phyloP scores from a whole-genome alignment of 2,329 filamentous ascomycete genomes.

The Colletotrichum sp. region DNA sequence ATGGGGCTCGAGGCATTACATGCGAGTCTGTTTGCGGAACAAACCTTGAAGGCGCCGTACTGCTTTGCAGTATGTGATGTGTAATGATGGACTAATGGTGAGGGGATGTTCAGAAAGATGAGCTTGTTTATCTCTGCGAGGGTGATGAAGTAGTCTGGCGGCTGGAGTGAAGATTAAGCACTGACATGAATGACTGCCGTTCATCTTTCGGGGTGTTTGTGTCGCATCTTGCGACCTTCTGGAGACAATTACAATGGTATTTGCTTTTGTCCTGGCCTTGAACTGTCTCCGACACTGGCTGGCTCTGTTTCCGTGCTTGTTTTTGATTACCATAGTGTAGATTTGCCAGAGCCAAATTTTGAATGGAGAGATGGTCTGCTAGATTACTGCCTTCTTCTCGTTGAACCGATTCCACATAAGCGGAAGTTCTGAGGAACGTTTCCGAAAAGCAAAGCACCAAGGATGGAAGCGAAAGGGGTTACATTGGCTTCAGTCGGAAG shows the following conservation, averaged over 20 bases:
- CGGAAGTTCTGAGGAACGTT: not conserved
- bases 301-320: not conserved
- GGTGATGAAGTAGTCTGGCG: not conserved
- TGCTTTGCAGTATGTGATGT: not conserved
- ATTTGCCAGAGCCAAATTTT: not conserved
- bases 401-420: not conserved
- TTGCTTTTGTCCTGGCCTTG: not conserved
- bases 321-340: not conserved
- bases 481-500: not conserved
- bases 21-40: not conserved
- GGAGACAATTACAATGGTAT: not conserved
- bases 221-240: not conserved
- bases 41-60: not conserved
- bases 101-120: not conserved
- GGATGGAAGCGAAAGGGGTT: not conserved
- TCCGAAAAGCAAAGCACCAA: not conserved
- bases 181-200: not conserved
- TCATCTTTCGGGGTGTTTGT: not conserved
- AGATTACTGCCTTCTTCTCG: not conserved
- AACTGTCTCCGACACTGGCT: not conserved
- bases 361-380: not conserved
- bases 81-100: not conserved
- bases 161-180: not conserved
- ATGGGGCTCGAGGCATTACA: not conserved
- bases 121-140: not conserved